Evolutionary conservation across 331 rosid genomes (phyloP), one percentile per base, ranked within the genome.

Genomic region (Rosa hybrid): DNA sequence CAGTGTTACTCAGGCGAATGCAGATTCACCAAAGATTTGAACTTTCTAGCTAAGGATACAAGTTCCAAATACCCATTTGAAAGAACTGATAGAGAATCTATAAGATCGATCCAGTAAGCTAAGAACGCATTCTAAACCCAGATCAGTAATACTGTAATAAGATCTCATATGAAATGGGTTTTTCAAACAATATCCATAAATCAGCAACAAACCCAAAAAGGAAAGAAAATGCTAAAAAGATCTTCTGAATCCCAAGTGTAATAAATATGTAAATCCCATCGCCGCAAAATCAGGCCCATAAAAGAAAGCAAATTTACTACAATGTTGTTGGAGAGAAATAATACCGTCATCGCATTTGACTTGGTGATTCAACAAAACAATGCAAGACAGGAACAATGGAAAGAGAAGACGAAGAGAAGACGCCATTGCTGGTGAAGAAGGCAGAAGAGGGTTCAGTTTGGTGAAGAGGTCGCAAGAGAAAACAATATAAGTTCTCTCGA

Each of bases 291-390:
- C 48, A 78, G 56, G 60, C 16, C 73, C 81, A 75, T 16, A 44
- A 68, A 39, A n/a, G 44, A 18, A 65, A 3, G 18, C 49, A 45
- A 57, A 20, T 39, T 80, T 20, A 46, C 14, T 5, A 34, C 39
- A 34, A 34, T 34, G 39, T 34, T 3, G 39, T 3, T 5, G 20
- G 16, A 20, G 2, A 80, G 57, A 5, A 49, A 46, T 10, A 23
- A 39, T 64, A 89, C 94, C 89, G 49, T 80, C 56, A 21, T 86
- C 94, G 76, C 97, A 86, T 70, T 83, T 86, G 75, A 83, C 97
- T 3, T 84, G 90, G 80, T 39, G 83, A 71, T 78, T 91, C 45
- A 80, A 76, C 6, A 92, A 62, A 80, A 94, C 75, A 79, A 88
- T n/a, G 80, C 83, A 87, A 68, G 87, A 87, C 80, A 91, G 74